These are phyloP conservation scores for Xylaria castorea DNA, from an alignment of 495 filamentous ascomycete species.

Conservation along the genomic window DNA sequence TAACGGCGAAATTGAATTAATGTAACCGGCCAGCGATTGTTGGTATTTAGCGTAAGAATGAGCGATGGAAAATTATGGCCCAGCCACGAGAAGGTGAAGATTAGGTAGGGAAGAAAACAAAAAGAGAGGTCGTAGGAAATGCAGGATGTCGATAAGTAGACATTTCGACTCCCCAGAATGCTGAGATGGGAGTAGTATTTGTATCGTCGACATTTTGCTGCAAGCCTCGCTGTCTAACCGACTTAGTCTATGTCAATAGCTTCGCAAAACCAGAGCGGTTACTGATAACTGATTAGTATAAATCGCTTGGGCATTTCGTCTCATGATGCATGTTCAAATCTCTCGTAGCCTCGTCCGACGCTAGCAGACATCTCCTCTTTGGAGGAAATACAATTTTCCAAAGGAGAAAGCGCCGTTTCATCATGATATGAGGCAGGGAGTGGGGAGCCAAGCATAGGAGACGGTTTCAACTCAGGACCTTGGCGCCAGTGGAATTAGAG, in stretches of 20 bases:
- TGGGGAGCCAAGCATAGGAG: constrained; percentile 12
- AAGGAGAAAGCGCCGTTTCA: not conserved
- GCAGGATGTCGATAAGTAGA: not conserved
- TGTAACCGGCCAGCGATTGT: not conserved
- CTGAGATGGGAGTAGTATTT: constrained; percentile 3
- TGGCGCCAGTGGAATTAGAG: not conserved
- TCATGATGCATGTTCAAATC: not conserved
- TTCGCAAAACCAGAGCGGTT: not conserved
- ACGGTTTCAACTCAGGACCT: constrained; percentile 3
- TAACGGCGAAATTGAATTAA: not conserved
- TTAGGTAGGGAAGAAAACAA: not conserved
- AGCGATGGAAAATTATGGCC: not conserved
- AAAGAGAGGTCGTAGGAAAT: not conserved
- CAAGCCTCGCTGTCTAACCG: not conserved
- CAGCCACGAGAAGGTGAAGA: not conserved
- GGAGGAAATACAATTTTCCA: constrained; percentile 15
- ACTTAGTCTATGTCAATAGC: not conserved
- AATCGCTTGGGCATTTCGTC: not conserved
- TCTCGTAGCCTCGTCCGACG: not conserved
- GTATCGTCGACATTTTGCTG: not conserved
- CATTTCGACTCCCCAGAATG: not conserved
- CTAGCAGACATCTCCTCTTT: not conserved
- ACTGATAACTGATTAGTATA: not conserved
- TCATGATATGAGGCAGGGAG: constrained; percentile 12
- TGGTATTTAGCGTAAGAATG: not conserved